These are phyloP conservation scores for Aspergillus sp. DNA, from an alignment of 2,329 filamentous ascomycete species.

Conservation along the genomic window DNA sequence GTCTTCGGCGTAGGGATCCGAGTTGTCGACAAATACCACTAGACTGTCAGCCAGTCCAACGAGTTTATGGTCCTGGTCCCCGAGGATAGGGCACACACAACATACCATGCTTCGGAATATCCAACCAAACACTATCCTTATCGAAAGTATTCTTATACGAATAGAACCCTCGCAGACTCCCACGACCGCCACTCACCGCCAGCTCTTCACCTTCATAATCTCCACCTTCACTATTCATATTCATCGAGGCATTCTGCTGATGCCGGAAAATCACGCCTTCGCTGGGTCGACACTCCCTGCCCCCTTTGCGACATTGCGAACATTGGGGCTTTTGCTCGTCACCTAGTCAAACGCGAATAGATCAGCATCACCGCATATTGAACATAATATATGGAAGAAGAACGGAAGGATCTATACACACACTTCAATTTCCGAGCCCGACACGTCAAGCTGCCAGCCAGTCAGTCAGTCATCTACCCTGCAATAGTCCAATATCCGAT, in stretches of 20 bases:
- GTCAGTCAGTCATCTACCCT: too few species aligned
- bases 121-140: conserved; percentile 53
- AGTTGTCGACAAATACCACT: conserved; percentile 56
- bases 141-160: conserved; percentile 59
- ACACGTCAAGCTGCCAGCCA: conserved; percentile 42
- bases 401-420: conserved; percentile 2
- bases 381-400: neutral
- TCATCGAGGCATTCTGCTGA: conserved; percentile 63
- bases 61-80: neutral
- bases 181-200: conserved; percentile 27
- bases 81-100: neutral
- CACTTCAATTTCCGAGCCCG: conserved; percentile 57
- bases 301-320: conserved; percentile 53
- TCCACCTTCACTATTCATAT: conserved; percentile 32
- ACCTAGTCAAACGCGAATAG: conserved; percentile 15
- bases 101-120: conserved; percentile 51
- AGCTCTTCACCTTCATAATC: conserved; percentile 10
- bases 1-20: conserved; percentile 53
- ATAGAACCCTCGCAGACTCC: conserved; percentile 53
- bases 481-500: too few species aligned
- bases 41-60: conserved; percentile 4
- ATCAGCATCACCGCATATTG: conserved; percentile 4
- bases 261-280: conserved; percentile 59
- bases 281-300: conserved; percentile 52
- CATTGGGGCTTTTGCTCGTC: conserved; percentile 55